Base-by-base conservation (phyloP, 805 yeast species). In the Saccharomycopsis fibuligera region DNA sequence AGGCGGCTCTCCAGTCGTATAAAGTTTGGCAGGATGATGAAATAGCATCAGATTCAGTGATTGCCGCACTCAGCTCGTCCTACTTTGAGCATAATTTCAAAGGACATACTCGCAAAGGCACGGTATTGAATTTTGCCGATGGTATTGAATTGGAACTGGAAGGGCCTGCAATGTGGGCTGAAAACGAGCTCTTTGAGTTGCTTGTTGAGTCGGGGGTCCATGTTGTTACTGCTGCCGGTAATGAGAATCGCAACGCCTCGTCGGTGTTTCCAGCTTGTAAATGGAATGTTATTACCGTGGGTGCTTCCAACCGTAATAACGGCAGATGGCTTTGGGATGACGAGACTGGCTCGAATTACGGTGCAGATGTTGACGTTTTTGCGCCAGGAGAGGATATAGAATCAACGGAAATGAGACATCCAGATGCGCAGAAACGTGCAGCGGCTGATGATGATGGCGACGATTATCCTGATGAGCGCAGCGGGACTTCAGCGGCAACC, bases 401-500 rank as follows among this genome's bases (percentile, higher is more conserved):
- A 57, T 87, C 96, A 37, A 83, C 90, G 33, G 85, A 83, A 64
- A 83, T 81, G 62, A 90, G 93, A 39, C 79, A 86, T 2, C 72
- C 75, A 42, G 66, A 77, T 45, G 85, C 88, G n/a, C n/a, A n/a
- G n/a, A n/a, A n/a, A n/a, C n/a, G n/a, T n/a, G n/a, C n/a, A n/a
- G n/a, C n/a, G n/a, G n/a, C n/a, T n/a, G n/a, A n/a, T n/a, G n/a
- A n/a, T n/a, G 90, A 91, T 37, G 79, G 86, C 2, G 73, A 75
- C 45, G 67, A 77, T 46, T 84, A 87, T 37, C 82, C 90, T 56
- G 88, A 91, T 38, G 76, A 85, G 31, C 72, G 86, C 63, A 83
- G 95, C 30, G 99, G 99, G 67, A 91, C 97, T 6, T 90, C 97
- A 14, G 91, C 91, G 98, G 96, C 98, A 21, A 83, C 97, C 30